Base-by-base conservation (phyloP, 805 yeast genomes). In the Candida tammaniensis region DNA sequence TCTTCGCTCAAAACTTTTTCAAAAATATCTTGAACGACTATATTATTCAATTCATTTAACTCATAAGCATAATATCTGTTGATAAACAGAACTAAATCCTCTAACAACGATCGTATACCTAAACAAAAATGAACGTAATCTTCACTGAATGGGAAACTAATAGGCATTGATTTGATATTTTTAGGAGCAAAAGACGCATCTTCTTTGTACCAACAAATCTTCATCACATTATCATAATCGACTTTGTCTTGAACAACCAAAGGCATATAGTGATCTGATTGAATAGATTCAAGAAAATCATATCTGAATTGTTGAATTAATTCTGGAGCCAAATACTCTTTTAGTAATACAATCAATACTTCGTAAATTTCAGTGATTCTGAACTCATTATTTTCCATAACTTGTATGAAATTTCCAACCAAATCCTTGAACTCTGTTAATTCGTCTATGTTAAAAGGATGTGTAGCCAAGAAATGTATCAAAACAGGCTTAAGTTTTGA, bases 251-350 rank as follows among this genome's bases (percentile, higher is more conserved):
- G 73, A 20, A 88, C 78, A 0, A 75, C 74, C 64, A 88, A 73
- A 9, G 96, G 95, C 87, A 86, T 86, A 44, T 86, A 86, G 54
- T 86, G 93, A 53, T 91, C 97, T 16, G 82, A 80, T 40, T 76
- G 74, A 23, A 88, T 74, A 5, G 82, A 62, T 7, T 70, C 69
- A 20, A 68, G 59, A 60, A 88, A 91, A 31, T 80, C 82, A 9
- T 54, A 55, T 16, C 73, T 66, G 55, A 87, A 86, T 11, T 72
- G 70, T 39, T 61, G 63, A 10, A 76, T 70, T 16, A 79, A 59
- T 8, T 72, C 62, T 2, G 70, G 69, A n/a, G 86, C 77, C 49
- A 72, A 84, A 43, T 74, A 72, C 34, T 65, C 63, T 30, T 74
- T 67, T 51, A 87, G 80, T 6, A 81, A 56, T 2, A 68, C 51